Conservation (phyloP, 306 rosid species). For the Bauhinia variegata region DNA sequence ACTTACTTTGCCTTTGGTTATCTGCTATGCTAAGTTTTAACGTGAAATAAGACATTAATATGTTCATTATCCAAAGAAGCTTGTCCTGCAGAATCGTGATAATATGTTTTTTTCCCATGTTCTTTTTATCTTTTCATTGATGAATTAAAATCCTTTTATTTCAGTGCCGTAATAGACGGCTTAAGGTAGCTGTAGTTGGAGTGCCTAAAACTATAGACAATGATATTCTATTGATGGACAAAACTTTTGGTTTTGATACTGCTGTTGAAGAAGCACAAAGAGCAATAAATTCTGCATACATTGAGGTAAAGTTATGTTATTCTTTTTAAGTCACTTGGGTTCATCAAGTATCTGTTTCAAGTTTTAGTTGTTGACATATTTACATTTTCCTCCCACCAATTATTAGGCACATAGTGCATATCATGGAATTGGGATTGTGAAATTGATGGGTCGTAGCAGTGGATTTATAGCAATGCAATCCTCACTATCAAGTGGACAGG, state of each 20-base stretch:
- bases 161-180: slow-evolving; percentile 74
- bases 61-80: not conserved
- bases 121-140: not conserved
- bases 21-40: slow-evolving; percentile 4
- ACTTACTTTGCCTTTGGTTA: slow-evolving; percentile 1
- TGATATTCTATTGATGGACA: slow-evolving; percentile 95
- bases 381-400: slow-evolving; percentile 33
- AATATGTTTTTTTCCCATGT: not conserved
- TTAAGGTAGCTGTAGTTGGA: slow-evolving; percentile 86
- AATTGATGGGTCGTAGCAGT: slow-evolving; percentile 99
- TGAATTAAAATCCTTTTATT: slow-evolving; percentile 29
- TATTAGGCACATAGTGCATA: slow-evolving; percentile 95
- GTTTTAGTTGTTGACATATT: slow-evolving; percentile 28
- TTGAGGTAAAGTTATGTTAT: slow-evolving; percentile 63
- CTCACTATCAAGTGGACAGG: slow-evolving; percentile 91
- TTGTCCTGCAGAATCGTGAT: slow-evolving; percentile 8
- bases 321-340: slow-evolving; percentile 21
- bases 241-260: slow-evolving; percentile 98
- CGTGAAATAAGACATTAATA: not conserved
- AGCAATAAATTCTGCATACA: slow-evolving; percentile 96
- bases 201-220: slow-evolving; percentile 98
- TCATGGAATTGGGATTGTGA: slow-evolving; percentile 93
- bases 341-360: slow-evolving; percentile 13
- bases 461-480: slow-evolving; percentile 99
- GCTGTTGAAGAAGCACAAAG: slow-evolving; percentile 99